These are phyloP conservation scores for Ambrosiella beaveri DNA, from an alignment of 2,329 filamentous ascomycete genomes.

Conservation along the genomic window DNA sequence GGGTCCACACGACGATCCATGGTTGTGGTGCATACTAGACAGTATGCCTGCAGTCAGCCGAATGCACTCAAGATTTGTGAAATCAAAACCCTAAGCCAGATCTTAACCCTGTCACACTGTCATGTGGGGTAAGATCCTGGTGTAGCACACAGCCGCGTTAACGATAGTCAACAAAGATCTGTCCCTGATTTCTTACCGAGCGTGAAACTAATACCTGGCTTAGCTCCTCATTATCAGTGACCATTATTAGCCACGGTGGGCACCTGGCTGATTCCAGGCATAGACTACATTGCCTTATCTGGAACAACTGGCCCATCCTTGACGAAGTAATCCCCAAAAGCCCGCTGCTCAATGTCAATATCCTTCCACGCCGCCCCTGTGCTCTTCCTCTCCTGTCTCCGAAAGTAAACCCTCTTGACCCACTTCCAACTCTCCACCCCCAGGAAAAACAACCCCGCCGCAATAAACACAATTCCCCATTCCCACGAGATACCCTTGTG, in stretches of 20 bases:
- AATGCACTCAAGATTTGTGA: no score
- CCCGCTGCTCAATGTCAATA: constrained; percentile 24
- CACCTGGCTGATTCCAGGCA: neutral
- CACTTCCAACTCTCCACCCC: constrained; percentile 44
- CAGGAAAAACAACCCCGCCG: constrained; percentile 35
- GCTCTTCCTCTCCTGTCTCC: constrained; percentile 16
- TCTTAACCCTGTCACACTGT: no score
- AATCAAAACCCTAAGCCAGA: no score
- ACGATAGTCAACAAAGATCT: no score
- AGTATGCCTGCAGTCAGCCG: no score
- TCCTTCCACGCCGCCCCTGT: constrained; percentile 21
- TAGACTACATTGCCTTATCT: neutral
- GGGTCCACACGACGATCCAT: no score
- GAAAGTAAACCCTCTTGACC: constrained; percentile 31
- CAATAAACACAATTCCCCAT: constrained; percentile 42
- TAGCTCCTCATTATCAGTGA: neutral
- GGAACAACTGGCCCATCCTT: neutral
- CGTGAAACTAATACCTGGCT: no score
- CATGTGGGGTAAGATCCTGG: no score
- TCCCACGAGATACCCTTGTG: constrained; percentile 45
- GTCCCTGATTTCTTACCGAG: no score
- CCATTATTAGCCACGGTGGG: neutral
- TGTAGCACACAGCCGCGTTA: no score
- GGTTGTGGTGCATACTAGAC: no score
- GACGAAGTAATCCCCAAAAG: constrained; percentile 23